Percentiles rank a stretch among this genome's conserved stretches.
phyloP scores from a whole-genome alignment of 768 basidiomycete species.

The Kwoniella mangroviensis region DNA sequence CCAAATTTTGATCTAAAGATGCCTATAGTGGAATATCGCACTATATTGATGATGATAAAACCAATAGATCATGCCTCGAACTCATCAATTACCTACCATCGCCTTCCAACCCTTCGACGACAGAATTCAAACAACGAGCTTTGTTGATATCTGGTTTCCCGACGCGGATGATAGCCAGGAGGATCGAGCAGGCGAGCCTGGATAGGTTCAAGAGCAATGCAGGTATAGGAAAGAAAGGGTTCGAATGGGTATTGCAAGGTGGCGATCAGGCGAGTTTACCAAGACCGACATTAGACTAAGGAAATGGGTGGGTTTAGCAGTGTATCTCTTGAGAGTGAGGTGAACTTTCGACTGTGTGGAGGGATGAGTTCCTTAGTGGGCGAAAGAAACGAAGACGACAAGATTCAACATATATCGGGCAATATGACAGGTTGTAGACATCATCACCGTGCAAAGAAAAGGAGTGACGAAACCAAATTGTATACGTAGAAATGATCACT shows the following conservation, averaged over 20 bases:
- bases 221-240: constrained; percentile 81
- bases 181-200: constrained; percentile 81
- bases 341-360: too few relatives aligned
- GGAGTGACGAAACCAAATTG: background rate
- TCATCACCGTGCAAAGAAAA: background rate
- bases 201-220: constrained; percentile 93
- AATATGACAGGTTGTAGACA: background rate
- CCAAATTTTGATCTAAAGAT: constrained; percentile 1
- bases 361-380: too few relatives aligned
- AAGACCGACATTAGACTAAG: constrained; percentile 9
- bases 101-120: constrained; percentile 56
- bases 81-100: constrained; percentile 80
- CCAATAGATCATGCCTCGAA: constrained; percentile 64
- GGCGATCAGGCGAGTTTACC: constrained; percentile 18
- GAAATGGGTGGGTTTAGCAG: too few relatives aligned
- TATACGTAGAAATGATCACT: background rate
- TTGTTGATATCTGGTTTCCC: constrained; percentile 64
- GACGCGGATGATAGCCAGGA: constrained; percentile 66
- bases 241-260: constrained; percentile 75
- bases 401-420: background rate
- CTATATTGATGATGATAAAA: background rate
- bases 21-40: background rate
- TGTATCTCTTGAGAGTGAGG: too few relatives aligned
- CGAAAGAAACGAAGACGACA: background rate
- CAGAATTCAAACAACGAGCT: constrained; percentile 84